Evolutionary conservation across 1,139 yeast genomes (phyloP).

Genomic region (Debaryomyces robertsiae): DNA sequence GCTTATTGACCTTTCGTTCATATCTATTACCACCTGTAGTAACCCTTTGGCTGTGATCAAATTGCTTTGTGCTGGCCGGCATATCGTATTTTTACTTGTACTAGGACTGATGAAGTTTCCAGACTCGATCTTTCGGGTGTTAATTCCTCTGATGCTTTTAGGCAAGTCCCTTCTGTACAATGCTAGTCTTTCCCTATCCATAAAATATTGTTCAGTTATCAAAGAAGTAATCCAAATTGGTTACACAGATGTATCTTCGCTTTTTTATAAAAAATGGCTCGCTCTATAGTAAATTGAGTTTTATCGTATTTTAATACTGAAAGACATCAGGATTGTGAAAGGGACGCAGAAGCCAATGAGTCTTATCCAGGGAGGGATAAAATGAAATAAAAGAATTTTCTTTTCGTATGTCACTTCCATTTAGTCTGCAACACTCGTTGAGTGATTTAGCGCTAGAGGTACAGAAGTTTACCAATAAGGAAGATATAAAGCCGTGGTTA

Average conservation of each 20-base stretch:
- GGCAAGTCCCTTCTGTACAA: background rate
- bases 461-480: slow-evolving; percentile 21
- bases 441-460: slow-evolving; percentile 20
- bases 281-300: too few relatives aligned
- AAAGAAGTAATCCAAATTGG: too few relatives aligned
- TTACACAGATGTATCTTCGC: too few relatives aligned
- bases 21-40: slow-evolving; percentile 4
- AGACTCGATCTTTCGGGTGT: too few relatives aligned
- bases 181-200: background rate
- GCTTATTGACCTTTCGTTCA: slow-evolving; percentile 4
- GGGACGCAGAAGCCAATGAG: background rate
- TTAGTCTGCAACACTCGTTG: slow-evolving; percentile 12
- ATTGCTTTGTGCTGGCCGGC: too few relatives aligned
- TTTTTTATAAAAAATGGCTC: too few relatives aligned
- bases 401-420: slow-evolving; percentile 4
- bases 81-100: too few relatives aligned
- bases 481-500: slow-evolving; percentile 70
- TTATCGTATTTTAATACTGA: too few relatives aligned
- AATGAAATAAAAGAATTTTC: background rate
- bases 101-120: too few relatives aligned
- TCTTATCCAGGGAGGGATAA: background rate
- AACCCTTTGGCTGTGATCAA: background rate
- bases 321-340: too few relatives aligned
- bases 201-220: too few relatives aligned
- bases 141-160: too few relatives aligned